Conservation (phyloP, 345 rosid genomes). For the Pugionium cornutum region DNA sequence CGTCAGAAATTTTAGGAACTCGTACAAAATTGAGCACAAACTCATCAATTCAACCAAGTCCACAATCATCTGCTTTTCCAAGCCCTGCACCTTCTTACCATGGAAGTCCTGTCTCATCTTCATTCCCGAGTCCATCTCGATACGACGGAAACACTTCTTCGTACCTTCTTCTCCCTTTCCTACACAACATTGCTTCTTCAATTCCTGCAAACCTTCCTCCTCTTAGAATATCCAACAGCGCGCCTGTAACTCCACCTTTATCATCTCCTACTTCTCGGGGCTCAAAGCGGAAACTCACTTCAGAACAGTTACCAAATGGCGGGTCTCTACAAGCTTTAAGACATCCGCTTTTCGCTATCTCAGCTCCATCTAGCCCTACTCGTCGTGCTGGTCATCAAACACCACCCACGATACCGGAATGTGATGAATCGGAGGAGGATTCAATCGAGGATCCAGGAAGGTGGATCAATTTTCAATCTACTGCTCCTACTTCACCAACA, state of each 20-base stretch:
- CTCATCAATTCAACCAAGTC: constrained; percentile 82
- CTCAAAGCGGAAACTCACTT: constrained; percentile 59
- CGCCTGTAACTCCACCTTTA: constrained; percentile 96
- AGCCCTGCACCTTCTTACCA: constrained; percentile 77
- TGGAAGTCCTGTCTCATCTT: constrained; percentile 79
- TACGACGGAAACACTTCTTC: constrained; percentile 56
- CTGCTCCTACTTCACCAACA: constrained; percentile 71
- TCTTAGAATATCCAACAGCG: constrained; percentile 89
- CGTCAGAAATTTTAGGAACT: constrained; percentile 47
- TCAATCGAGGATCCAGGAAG: constrained; percentile 80
- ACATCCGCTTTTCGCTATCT: constrained; percentile 64
- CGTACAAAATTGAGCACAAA: constrained; percentile 61
- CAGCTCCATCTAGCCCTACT: constrained; percentile 95
- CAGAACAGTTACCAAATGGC: constrained; percentile 61
- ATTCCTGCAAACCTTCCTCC: constrained; percentile 71
- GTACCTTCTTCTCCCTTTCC: constrained; percentile 69
- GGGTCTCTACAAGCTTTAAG: constrained; percentile 39
- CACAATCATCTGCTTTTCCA: constrained; percentile 71
- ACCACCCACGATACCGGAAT: constrained; percentile 86
- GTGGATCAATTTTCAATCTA: constrained; percentile 75
- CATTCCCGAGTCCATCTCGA: constrained; percentile 82
- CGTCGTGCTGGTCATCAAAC: constrained; percentile 64
- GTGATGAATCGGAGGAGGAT: constrained; percentile 85
- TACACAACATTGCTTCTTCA: constrained; percentile 59
- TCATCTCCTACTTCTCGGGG: constrained; percentile 85